Evolutionary conservation across 2,329 filamentous ascomycete species (phyloP), one percentile per base, ranked within the genome.

Genomic region (Elsinoe perseae): DNA sequence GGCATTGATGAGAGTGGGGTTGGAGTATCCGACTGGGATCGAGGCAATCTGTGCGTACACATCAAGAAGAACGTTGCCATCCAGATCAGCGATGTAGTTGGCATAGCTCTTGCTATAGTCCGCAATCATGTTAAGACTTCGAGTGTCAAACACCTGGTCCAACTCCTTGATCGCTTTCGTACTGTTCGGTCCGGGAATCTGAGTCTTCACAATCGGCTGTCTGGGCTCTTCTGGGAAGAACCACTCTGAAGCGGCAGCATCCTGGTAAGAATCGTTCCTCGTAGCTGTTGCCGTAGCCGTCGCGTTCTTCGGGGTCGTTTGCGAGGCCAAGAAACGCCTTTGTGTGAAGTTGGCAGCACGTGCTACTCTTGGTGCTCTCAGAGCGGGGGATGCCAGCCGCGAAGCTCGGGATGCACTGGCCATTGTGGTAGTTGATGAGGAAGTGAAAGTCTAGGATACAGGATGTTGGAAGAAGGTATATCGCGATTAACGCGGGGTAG

Each of bases 11-110:
- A 95, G 80, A 61, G 78, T 72, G 7, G 87, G 84, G 75, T 95
- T 95, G 78, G 91, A 93, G 80, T 95, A 95, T 59, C 89, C 89
- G 46, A 95, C 77, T 4, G 89, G 86, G 65, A 95, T 95, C 38
- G 89, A 95, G 61, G 89, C 89, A 67, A 95, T 95, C 72, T 95
- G 89, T 53, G 89, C 86, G 66, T 90, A 91, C 76, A 86, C 83
- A 63, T 87, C 84, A 9, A 87, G 77, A 54, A 86, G 73, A n/a
- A 80, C 70, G 65, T 87, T 87, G 60, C 83, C 84, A 64, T 87
- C 84, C 0, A 81, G 78, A 62, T 87, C 84, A 32, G 77, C 78
- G 61, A 87, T 83, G 61, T 93, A 93, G 75, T 93, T 93, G 65
- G 88, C 88, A 57, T 77, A 71, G 64, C 83, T 87, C 71, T 83